Percentiles rank a stretch among this genome's conserved stretches.
Conservation (phyloP, 192 early-diverging fungal genomes). For the Lobosporangium transversale region DNA sequence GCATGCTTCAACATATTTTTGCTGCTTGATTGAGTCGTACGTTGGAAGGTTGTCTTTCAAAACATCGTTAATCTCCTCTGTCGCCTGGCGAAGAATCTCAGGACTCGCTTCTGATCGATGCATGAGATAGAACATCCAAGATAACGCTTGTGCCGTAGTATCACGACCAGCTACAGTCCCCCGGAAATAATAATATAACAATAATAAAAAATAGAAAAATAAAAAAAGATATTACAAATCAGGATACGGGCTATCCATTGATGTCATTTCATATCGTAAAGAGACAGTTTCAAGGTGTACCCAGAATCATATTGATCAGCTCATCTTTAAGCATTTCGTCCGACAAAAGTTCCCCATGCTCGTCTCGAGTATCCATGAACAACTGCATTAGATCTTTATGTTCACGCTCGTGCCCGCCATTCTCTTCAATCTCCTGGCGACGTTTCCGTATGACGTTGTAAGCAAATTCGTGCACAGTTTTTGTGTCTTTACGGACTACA, state of each 20-base stretch:
- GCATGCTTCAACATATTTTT: conserved; percentile 51
- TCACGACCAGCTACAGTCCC: conserved; percentile 57
- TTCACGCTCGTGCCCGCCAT: not conserved
- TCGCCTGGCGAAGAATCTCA: conserved; percentile 25
- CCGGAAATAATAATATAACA: too few species aligned
- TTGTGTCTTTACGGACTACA: conserved; percentile 16
- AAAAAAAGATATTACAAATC: not conserved
- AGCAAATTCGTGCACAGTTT: conserved; percentile 40
- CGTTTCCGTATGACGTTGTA: conserved; percentile 33
- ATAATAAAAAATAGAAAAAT: not conserved
- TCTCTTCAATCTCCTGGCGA: conserved; percentile 1
- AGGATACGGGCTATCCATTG: too few species aligned
- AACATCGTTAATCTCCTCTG: conserved; percentile 44
- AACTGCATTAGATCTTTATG: conserved; percentile 54
- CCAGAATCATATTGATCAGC: conserved; percentile 53
- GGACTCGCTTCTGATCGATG: conserved; percentile 44
- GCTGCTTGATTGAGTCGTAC: conserved; percentile 33
- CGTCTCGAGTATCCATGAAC: conserved; percentile 54
- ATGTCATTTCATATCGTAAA: too few species aligned
- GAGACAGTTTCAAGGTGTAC: too few species aligned
- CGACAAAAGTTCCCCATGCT: conserved; percentile 44
- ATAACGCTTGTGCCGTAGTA: conserved; percentile 64
- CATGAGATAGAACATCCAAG: conserved; percentile 63
- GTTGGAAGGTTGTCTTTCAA: not conserved
- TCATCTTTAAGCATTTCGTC: conserved; percentile 58